Conservation (phyloP, 495 filamentous ascomycete genomes). For the Podospora fimiseda region DNA sequence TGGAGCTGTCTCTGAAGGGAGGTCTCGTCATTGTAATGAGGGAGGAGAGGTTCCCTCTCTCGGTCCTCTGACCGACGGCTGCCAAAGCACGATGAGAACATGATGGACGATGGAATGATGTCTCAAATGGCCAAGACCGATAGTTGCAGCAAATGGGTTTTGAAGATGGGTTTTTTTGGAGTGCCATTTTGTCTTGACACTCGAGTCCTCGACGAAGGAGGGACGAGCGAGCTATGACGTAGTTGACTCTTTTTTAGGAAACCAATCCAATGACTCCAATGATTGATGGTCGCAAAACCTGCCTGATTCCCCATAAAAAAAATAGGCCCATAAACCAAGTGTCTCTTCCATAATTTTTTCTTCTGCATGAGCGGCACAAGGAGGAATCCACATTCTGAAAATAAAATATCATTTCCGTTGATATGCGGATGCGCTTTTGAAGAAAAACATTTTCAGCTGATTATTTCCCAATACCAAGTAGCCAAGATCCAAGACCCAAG, state of each 20-base stretch:
- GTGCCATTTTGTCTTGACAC: too few species aligned
- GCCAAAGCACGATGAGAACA: constrained; percentile 29
- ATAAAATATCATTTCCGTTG: too few species aligned
- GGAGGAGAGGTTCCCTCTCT: constrained; percentile 74
- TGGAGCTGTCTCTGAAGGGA: constrained; percentile 67
- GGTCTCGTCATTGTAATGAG: constrained; percentile 80
- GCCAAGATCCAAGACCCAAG: neutral
- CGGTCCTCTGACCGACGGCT: constrained; percentile 19
- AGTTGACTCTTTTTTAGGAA: neutral
- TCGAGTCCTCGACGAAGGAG: too few species aligned
- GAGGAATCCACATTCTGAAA: too few species aligned
- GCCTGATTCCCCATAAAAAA: too few species aligned
- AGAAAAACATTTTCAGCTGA: too few species aligned
- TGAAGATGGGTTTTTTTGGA: neutral
- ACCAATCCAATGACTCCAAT: too few species aligned
- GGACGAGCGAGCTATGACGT: too few species aligned
- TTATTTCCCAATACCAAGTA: neutral
- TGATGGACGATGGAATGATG: neutral
- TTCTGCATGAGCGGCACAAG: neutral
- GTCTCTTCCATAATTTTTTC: neutral
- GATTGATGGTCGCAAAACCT: too few species aligned
- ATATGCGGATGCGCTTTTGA: too few species aligned
- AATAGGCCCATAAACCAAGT: too few species aligned
- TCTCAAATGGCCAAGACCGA: neutral
- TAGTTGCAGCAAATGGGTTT: neutral